Evolutionary conservation across 2,329 filamentous ascomycete genomes (phyloP).

Genomic region (Decorospora gaudefroyi): DNA sequence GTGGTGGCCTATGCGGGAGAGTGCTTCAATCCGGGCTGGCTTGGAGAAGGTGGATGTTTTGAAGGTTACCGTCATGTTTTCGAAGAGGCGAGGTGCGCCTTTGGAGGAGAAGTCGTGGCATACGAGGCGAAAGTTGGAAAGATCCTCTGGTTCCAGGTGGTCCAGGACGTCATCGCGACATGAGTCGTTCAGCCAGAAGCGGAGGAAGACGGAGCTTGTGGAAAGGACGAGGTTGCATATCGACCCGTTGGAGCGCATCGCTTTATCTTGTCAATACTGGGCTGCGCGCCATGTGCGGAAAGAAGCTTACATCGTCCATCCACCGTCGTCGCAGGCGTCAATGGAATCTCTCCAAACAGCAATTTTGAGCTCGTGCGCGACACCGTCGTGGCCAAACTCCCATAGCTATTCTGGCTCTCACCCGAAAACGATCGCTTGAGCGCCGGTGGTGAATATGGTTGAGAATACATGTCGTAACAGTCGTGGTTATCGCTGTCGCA

Average conservation of each 20-base stretch:
- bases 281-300: constrained; percentile 4
- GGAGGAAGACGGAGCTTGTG: constrained; percentile 54
- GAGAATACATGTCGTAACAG: constrained; percentile 38
- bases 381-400: constrained; percentile 38
- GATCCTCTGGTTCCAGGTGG: constrained; percentile 49
- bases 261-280: constrained; percentile 39
- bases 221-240: constrained; percentile 57
- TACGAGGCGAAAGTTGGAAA: constrained; percentile 63
- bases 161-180: constrained; percentile 54
- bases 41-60: constrained; percentile 75
- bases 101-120: constrained; percentile 72
- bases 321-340: constrained; percentile 47
- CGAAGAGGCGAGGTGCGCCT: constrained; percentile 70
- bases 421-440: constrained; percentile 47
- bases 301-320: constrained; percentile 45
- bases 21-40: constrained; percentile 70
- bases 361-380: constrained; percentile 48
- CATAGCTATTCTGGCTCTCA: constrained; percentile 47
- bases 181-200: constrained; percentile 56
- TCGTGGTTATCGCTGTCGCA: constrained; percentile 17
- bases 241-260: constrained; percentile 52
- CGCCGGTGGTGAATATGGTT: constrained; percentile 41
- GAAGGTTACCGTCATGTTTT: constrained; percentile 71
- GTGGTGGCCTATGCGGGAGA: constrained; percentile 77
- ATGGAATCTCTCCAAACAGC: constrained; percentile 57